Evolutionary conservation across 345 rosid species (phyloP).

Genomic region (Noccaea caerulescens): DNA sequence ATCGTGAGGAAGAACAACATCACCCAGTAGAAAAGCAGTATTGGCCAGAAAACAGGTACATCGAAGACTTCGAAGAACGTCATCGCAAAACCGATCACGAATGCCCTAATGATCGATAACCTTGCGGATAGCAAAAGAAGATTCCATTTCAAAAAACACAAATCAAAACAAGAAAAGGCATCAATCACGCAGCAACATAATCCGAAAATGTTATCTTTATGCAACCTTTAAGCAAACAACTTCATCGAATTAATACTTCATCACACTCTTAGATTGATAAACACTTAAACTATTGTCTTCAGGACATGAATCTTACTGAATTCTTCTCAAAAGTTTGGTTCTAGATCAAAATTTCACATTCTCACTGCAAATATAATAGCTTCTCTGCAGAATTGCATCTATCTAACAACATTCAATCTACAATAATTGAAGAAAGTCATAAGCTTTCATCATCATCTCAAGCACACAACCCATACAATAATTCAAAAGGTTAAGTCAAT

Average conservation of each 20-base stretch:
- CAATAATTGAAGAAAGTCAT: constrained; percentile 2
- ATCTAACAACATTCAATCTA: background rate
- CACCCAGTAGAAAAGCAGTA: constrained; percentile 91
- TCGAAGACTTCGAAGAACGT: constrained; percentile 81
- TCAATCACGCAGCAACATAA: background rate
- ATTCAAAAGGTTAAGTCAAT: background rate
- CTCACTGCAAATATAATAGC: background rate
- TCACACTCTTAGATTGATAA: background rate
- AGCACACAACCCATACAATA: background rate
- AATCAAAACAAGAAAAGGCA: background rate
- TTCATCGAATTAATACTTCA: background rate
- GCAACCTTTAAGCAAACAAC: constrained; percentile 21
- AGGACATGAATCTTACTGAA: too few species aligned
- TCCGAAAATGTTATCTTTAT: background rate
- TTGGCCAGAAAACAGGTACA: constrained; percentile 98
- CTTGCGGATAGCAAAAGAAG: constrained; percentile 40
- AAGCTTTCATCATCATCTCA: constrained; percentile 24
- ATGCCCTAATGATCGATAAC: constrained; percentile 76
- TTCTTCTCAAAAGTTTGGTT: too few species aligned
- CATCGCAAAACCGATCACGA: constrained; percentile 69
- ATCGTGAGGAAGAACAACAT: constrained; percentile 77
- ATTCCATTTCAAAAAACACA: background rate
- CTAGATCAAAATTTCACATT: too few species aligned
- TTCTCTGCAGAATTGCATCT: background rate
- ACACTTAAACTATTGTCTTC: too few species aligned